A percentile compares a stretch with the other conserved stretches of the same genome.
Conservation (phyloP, 1,284 basidiomycete species). For the Butyriboletus appendiculatus region DNA sequence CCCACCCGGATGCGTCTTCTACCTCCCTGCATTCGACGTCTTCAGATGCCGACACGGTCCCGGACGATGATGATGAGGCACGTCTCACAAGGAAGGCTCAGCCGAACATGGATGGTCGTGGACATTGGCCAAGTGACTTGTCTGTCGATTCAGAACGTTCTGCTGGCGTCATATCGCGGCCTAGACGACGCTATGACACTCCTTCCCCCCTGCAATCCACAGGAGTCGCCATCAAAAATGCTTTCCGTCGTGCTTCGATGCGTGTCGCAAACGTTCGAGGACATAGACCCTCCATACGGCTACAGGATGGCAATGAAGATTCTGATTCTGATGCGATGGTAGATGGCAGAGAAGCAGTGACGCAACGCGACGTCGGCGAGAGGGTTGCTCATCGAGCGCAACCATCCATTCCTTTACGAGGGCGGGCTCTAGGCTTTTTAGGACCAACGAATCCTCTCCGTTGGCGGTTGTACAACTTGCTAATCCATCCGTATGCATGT, state of each 20-base stretch:
- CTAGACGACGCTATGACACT: slow-evolving; percentile 43
- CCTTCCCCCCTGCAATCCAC: slow-evolving; percentile 61
- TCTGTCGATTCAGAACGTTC: slow-evolving; percentile 43
- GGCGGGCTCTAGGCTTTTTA: slow-evolving; percentile 79
- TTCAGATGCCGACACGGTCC: slow-evolving; percentile 43
- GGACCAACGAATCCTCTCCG: slow-evolving; percentile 70
- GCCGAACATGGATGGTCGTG: slow-evolving; percentile 28
- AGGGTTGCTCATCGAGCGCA: slow-evolving; percentile 22
- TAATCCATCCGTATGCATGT: slow-evolving; percentile 63
- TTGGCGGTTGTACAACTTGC: slow-evolving; percentile 60
- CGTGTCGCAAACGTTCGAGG: slow-evolving; percentile 84
- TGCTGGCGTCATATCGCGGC: slow-evolving; percentile 40
- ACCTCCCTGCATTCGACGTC: slow-evolving; percentile 49
- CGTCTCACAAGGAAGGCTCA: slow-evolving; percentile 51
- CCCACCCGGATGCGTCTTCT: slow-evolving; percentile 50
- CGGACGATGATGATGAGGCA: slow-evolving; percentile 60
- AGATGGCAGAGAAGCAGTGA: slow-evolving; percentile 27
- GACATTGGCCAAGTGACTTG: slow-evolving; percentile 24
- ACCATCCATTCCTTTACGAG: slow-evolving; percentile 62
- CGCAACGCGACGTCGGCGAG: slow-evolving; percentile 36
- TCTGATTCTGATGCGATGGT: slow-evolving; percentile 16
- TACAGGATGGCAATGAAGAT: slow-evolving; percentile 51
- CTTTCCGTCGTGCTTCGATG: slow-evolving; percentile 72
- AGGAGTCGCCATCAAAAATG: slow-evolving; percentile 54
- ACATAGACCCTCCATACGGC: slow-evolving; percentile 56